Percentiles rank a stretch among this genome's conserved stretches.
Evolutionary conservation across 345 rosid genomes (phyloP).

Genomic region (Salix arbutifolia): DNA sequence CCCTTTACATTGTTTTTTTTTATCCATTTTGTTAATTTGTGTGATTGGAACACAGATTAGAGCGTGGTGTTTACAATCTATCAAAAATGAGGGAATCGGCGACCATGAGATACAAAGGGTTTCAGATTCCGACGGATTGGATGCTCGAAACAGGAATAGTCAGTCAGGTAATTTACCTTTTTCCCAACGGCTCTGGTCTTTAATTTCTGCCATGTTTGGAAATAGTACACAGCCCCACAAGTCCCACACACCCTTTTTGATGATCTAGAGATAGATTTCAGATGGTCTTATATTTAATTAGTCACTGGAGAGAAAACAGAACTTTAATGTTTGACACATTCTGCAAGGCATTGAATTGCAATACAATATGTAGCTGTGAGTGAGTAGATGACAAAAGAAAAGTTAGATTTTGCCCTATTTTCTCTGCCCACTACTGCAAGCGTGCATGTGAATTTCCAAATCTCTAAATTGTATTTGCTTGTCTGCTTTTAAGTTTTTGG

Average conservation of each 20-base stretch:
- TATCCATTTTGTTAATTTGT: not conserved
- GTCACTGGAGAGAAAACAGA: slow-evolving; percentile 9
- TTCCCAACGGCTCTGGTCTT: not conserved
- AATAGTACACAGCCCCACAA: not conserved
- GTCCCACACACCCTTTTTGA: not conserved
- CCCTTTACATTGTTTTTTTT: too few species aligned
- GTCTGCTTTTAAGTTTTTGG: slow-evolving; percentile 40
- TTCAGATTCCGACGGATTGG: slow-evolving; percentile 85
- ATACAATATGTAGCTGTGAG: not conserved
- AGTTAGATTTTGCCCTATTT: slow-evolving; percentile 15
- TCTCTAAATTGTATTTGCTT: slow-evolving; percentile 25
- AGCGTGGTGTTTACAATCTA: slow-evolving; percentile 84
- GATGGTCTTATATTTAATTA: slow-evolving; percentile 15
- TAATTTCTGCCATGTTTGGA: not conserved
- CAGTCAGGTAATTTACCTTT: slow-evolving; percentile 52
- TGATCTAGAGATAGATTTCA: not conserved
- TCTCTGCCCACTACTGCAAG: slow-evolving; percentile 40
- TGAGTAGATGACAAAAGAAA: slow-evolving; percentile 30
- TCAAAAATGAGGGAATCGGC: slow-evolving; percentile 93
- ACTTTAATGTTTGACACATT: slow-evolving; percentile 17
- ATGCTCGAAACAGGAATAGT: slow-evolving; percentile 89
- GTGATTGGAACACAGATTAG: slow-evolving; percentile 55
- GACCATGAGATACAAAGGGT: slow-evolving; percentile 51
- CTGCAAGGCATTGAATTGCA: slow-evolving; percentile 10
- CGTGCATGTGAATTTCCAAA: slow-evolving; percentile 47